Conservation (phyloP, 768 basidiomycete genomes). For the Phaeolepiota aurea region DNA sequence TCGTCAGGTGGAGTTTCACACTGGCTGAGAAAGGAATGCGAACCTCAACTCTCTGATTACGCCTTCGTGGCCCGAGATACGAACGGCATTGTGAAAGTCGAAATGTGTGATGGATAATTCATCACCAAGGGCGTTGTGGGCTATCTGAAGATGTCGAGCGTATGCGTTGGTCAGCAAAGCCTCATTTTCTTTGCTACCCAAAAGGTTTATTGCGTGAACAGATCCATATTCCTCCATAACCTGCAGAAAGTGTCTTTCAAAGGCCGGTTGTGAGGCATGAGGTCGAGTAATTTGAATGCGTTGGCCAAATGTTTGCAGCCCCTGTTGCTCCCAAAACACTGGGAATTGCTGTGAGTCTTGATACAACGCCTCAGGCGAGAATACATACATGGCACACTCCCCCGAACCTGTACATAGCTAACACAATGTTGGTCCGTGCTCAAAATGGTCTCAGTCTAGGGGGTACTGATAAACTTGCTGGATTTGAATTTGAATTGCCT, state of each 20-base stretch:
- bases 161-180: constrained; percentile 78
- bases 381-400: constrained; percentile 86
- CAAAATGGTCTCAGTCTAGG: constrained; percentile 83
- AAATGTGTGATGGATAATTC: constrained; percentile 78
- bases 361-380: constrained; percentile 10
- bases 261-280: constrained; percentile 93
- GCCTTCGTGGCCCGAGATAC: constrained; percentile 79
- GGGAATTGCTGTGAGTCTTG: constrained; percentile 8
- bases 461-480: constrained; percentile 8
- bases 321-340: constrained; percentile 99
- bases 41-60: constrained; percentile 69
- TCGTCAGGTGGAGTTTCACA: constrained; percentile 2
- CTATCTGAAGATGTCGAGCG: constrained; percentile 66
- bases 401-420: constrained; percentile 91
- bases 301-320: constrained; percentile 89
- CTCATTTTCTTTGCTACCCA: constrained; percentile 92
- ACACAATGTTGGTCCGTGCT: constrained; percentile 82
- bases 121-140: constrained; percentile 54
- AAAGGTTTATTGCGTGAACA: constrained; percentile 83
- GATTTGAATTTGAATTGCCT: not conserved
- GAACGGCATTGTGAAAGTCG: constrained; percentile 87
- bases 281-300: constrained; percentile 93
- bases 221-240: constrained; percentile 80
- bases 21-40: constrained; percentile 5
- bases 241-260: constrained; percentile 87